phyloP scores from a whole-genome alignment of 1,284 basidiomycete species.

The Malassezia obtusa region DNA sequence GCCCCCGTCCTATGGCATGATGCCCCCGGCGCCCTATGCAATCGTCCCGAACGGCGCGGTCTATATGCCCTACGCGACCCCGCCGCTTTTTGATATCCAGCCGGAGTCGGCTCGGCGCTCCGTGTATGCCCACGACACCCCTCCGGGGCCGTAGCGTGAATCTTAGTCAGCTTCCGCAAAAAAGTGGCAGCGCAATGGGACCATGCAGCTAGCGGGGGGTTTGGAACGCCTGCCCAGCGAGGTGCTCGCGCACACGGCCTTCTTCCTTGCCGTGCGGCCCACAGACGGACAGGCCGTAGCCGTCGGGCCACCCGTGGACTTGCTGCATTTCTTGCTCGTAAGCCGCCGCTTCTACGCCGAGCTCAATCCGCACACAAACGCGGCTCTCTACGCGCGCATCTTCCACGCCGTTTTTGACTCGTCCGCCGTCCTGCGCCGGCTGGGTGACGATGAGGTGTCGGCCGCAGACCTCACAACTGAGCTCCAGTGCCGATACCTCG shows the following conservation, averaged over 20 bases:
- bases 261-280: background rate
- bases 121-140: background rate
- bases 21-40: background rate
- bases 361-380: background rate
- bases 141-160: background rate
- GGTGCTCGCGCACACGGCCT: background rate
- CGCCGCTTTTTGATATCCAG: background rate
- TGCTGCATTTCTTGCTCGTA: background rate
- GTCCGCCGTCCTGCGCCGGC: background rate
- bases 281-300: no score
- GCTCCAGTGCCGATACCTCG: background rate
- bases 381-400: slow-evolving; percentile 1
- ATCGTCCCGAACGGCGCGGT: background rate
- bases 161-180: background rate
- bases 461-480: background rate
- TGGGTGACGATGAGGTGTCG: background rate
- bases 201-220: no score
- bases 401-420: background rate
- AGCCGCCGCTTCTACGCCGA: background rate
- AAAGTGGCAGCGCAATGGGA: background rate
- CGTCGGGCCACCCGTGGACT: background rate
- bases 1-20: background rate
- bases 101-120: background rate
- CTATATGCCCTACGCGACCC: background rate
- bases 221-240: background rate